Evolutionary conservation across 2,329 filamentous ascomycete genomes (phyloP).

Genomic region (Macrophomina tecta): DNA sequence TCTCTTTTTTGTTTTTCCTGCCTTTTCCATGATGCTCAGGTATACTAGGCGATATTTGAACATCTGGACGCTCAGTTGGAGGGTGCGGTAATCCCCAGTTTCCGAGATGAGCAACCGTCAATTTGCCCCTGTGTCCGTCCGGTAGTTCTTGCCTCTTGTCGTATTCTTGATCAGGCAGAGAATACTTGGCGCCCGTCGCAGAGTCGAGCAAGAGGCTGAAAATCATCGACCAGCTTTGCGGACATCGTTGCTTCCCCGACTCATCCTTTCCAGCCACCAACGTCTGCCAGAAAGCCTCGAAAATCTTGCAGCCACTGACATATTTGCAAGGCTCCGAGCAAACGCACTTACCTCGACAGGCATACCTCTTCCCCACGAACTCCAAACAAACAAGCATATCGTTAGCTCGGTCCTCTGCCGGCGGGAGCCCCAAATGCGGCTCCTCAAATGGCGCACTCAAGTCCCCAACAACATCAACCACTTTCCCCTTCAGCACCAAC

Average conservation of each 20-base stretch:
- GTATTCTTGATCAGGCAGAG: conserved; percentile 35
- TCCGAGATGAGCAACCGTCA: conserved; percentile 34
- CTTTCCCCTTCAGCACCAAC: conserved; percentile 32
- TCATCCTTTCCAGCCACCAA: conserved; percentile 34
- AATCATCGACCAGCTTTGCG: conserved; percentile 34
- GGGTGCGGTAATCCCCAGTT: conserved; percentile 32
- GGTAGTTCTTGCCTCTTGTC: conserved; percentile 17
- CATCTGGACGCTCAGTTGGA: conserved; percentile 30
- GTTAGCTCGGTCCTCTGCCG: conserved; percentile 25
- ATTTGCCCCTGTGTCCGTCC: conserved; percentile 34
- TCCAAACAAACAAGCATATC: conserved; percentile 29
- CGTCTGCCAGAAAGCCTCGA: conserved; percentile 36
- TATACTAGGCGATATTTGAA: conserved; percentile 12
- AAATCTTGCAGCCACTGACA: conserved; percentile 31
- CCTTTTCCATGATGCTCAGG: neutral
- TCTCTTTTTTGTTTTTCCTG: conserved; percentile 27
- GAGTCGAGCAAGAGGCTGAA: conserved; percentile 36
- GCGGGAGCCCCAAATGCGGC: conserved; percentile 31
- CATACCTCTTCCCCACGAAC: conserved; percentile 15
- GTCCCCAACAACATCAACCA: conserved; percentile 31
- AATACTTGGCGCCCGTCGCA: conserved; percentile 30
- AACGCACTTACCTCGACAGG: neutral
- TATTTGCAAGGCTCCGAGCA: neutral
- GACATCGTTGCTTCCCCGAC: conserved; percentile 29
- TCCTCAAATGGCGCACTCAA: conserved; percentile 29